phyloP scores from a whole-genome alignment of 257 asterid species.

The Solanum chiquidenum region DNA sequence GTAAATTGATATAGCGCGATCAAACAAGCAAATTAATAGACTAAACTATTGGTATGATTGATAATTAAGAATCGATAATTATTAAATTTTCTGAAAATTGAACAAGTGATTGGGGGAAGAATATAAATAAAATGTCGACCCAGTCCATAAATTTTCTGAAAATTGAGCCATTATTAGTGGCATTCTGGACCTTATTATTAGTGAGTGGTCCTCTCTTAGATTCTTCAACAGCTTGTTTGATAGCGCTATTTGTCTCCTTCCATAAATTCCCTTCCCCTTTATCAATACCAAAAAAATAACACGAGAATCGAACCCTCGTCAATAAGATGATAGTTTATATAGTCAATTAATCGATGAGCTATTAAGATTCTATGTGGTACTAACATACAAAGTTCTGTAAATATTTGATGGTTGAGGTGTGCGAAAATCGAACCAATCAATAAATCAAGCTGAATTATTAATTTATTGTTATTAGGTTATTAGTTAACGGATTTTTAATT shows the following conservation, averaged over 20 bases:
- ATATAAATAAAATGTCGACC: not conserved
- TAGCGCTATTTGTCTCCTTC: not conserved
- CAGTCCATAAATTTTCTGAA: not conserved
- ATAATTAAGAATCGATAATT: not conserved
- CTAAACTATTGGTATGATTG: not conserved
- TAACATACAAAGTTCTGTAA: too few species aligned
- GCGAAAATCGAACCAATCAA: too few species aligned
- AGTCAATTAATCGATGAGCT: rapidly evolving
- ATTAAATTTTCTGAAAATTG: not conserved
- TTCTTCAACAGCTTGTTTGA: not conserved
- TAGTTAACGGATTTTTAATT: not conserved
- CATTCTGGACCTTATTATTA: not conserved
- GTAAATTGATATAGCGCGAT: too few species aligned
- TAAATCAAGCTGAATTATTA: too few species aligned
- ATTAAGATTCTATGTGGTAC: not conserved
- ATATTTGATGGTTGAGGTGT: not conserved
- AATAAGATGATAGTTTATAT: rapidly evolving
- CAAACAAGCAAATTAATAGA: not conserved
- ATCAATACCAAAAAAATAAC: not conserved
- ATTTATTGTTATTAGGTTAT: too few species aligned
- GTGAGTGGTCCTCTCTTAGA: not conserved
- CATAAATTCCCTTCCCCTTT: not conserved
- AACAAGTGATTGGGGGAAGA: not conserved
- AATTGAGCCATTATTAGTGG: not conserved
- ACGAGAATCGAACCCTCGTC: not conserved